Evolutionary conservation across 2,329 filamentous ascomycete species (phyloP), one percentile per base, ranked within the genome.

Genomic region (Penicillium sp.): DNA sequence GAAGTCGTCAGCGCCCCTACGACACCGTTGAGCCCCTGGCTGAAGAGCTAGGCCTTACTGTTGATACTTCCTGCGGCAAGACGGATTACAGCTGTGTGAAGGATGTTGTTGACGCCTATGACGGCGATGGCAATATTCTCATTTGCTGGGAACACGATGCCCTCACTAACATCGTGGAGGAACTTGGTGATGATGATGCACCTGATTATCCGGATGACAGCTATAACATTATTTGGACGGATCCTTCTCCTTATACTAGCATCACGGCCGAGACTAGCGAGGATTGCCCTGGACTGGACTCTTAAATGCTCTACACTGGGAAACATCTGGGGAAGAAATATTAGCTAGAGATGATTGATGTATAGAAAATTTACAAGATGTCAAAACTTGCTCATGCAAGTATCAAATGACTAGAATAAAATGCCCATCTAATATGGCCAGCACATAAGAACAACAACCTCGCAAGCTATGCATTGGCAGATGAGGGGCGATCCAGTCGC

Each of bases 61-160:
- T 87, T 14, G 82, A 87, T 65, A 80, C 71, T 0, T 81, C 79
- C 1, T 87, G 84, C 65, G 79, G 82, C 55, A 79, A 84, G 14
- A 81, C 85, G 57, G 82, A 87, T 59, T 61, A 75, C 6, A 70
- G 79, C 6, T 87, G 85, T 57, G 85, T 87, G 19, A 74, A 75
- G 22, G 69, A 83, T 5, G 75, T 75, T 0, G 79, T 87, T 1
- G 63, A 81, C 1, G 61, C 62, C 6, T 85, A 84, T 58, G 55
- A 65, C 0, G 81, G 82, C 0, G 56, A 68, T 0, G 83, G 82
- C 1, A 87, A 87, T 61, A 82, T 88, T 47, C 69, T 88, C 45
- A 82, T 87, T 56, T 86, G 84, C 73, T 87, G 84, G 84, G 81
- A 87, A 64, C 85, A 87, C 66, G 74, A 79, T 51, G 72, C 74